Conservation (phyloP, 2,329 filamentous ascomycete genomes). For the Colletotrichum simmondsii region DNA sequence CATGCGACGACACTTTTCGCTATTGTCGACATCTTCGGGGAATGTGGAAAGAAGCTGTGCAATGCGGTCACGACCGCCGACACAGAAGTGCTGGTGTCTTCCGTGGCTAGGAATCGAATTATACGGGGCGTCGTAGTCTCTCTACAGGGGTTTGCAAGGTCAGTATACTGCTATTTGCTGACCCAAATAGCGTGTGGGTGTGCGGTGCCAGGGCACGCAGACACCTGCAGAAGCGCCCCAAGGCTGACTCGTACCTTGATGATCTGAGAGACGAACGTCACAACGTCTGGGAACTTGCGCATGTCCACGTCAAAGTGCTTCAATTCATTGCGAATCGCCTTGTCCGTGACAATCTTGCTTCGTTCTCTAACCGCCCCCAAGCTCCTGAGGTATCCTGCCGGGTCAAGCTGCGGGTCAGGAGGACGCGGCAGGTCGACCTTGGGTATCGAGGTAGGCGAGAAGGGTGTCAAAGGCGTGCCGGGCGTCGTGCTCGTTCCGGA, state of each 20-base stretch:
- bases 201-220: not conserved
- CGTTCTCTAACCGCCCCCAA: constrained; percentile 88
- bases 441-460: constrained; percentile 67
- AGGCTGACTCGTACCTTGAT: constrained; percentile 77
- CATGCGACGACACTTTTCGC: constrained; percentile 79
- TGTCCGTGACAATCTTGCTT: constrained; percentile 77
- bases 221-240: not conserved
- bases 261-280: constrained; percentile 88
- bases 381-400: constrained; percentile 90
- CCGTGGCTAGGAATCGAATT: constrained; percentile 84
- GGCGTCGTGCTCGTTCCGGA: constrained; percentile 61
- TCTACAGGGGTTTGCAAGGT: constrained; percentile 43
- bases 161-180: constrained; percentile 7
- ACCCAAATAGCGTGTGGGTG: not conserved
- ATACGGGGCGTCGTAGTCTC: constrained; percentile 67
- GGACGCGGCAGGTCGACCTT: constrained; percentile 85
- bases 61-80: constrained; percentile 81
- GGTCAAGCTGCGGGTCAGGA: constrained; percentile 88
- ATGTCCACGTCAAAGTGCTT: constrained; percentile 91
- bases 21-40: constrained; percentile 74
- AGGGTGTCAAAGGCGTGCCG: constrained; percentile 61
- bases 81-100: constrained; percentile 84
- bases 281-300: constrained; percentile 84
- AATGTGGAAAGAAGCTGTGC: constrained; percentile 77
- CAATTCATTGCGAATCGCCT: constrained; percentile 80